Base-by-base conservation (phyloP, 2,329 filamentous ascomycete genomes). In the Colletotrichum tropicale region DNA sequence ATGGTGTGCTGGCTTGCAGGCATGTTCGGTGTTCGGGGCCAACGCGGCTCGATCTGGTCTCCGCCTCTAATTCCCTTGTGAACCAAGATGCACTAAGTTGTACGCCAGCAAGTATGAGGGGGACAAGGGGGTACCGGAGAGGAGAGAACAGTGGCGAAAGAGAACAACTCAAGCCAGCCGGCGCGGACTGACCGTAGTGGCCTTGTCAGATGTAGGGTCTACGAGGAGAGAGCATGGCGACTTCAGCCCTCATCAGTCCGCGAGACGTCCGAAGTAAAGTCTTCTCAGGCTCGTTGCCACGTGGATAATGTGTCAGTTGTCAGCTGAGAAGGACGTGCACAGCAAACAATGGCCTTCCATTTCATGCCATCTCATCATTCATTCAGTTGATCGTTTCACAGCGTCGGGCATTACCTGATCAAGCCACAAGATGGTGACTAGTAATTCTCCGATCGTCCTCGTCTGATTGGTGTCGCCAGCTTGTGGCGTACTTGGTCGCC, bases 381-480 rank as follows among this genome's bases (percentile, higher is more conserved):
- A 30, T 34, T 32, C 26, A 34, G 32, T 30, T 15, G 28, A 24
- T 48, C 43, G 65, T 67, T 32, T 48, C 24, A 52, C 67, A 16
- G 24, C 56, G 56, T 70, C 56, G 36, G 55, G 34, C 56, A 26
- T 26, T 61, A 60, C 52, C 43, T 67, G 65, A 12, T 67, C 65
- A 67, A 67, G 65, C 28, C 43, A 30, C 65, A 56, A 26, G 21
- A 75, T 61, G 61, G 66, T 61, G n/a, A 30, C 52, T 10, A 15
- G 65, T 3, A 48, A 65, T 24, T 71, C 67, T 28, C 61, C 72
- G 52, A 61, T 62, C 61, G 72, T 81, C 52, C 79, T 82, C 18
- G 76, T 84, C 28, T 82, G 81, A 7, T 82, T 82, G 9, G n/a
- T 34, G 80, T 83, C 73, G 83, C 83, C 70, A 82, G 82, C 76